Evolutionary conservation across 208 protist species (phyloP).

Genomic region (Herpetomonas tarakana): DNA sequence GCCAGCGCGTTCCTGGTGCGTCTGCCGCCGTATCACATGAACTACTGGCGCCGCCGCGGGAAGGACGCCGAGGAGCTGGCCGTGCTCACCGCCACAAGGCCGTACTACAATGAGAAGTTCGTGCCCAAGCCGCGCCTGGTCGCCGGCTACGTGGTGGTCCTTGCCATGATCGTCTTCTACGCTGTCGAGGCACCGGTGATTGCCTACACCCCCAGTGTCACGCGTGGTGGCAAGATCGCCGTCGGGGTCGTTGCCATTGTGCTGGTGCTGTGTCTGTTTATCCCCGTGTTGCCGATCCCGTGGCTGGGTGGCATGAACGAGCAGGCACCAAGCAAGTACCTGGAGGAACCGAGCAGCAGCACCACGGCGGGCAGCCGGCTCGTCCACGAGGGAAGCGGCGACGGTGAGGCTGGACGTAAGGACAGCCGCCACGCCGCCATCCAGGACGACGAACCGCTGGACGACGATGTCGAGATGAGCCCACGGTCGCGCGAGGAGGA

Average conservation of each 20-base stretch:
- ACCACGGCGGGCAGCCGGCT: constrained; percentile 1
- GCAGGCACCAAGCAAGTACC: constrained; percentile 11
- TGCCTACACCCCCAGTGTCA: constrained; percentile 20
- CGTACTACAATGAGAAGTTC: constrained; percentile 24
- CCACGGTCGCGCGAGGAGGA: not conserved
- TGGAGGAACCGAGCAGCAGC: not conserved
- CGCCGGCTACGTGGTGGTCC: constrained; percentile 23
- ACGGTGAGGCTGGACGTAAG: not conserved
- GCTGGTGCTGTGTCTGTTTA: constrained; percentile 30
- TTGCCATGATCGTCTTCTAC: constrained; percentile 33
- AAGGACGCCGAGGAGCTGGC: constrained; percentile 22
- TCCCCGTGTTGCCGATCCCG: constrained; percentile 36
- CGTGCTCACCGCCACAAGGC: constrained; percentile 13
- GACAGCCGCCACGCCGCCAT: not conserved
- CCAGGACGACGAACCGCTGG: not conserved
- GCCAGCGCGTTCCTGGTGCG: constrained; percentile 20
- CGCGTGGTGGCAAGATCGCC: constrained; percentile 18
- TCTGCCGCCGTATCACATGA: constrained; percentile 48
- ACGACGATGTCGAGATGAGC: not conserved
- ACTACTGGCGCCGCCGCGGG: constrained; percentile 31
- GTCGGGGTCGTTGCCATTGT: constrained; percentile 33
- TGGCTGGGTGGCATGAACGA: constrained; percentile 43
- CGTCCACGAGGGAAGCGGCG: no score
- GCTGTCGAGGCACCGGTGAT: constrained; percentile 29
- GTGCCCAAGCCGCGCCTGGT: constrained; percentile 25